Conservation (phyloP, 805 yeast species). For the Yarrowia sp. region DNA sequence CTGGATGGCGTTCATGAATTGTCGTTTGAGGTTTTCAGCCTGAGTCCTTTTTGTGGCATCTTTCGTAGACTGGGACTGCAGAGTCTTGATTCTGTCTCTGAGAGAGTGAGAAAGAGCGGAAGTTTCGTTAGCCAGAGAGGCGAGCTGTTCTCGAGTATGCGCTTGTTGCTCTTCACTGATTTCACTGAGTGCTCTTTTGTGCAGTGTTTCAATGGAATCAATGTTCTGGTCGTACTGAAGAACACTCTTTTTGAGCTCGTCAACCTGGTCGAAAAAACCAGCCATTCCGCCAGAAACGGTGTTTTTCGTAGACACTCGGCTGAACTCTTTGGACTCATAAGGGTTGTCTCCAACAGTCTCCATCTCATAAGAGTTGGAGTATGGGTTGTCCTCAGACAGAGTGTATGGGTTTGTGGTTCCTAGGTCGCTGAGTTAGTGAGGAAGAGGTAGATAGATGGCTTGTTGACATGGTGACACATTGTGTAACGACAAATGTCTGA, state of each 20-base stretch:
- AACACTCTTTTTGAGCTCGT: neutral
- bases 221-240: neutral
- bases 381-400: neutral
- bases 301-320: neutral
- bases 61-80: neutral
- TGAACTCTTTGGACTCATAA: neutral
- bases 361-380: neutral
- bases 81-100: neutral
- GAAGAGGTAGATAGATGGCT: neutral
- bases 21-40: neutral
- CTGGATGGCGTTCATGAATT: neutral
- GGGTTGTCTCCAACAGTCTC: neutral
- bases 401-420: neutral
- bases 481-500: too few species aligned
- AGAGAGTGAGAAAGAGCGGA: neutral
- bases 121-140: neutral
- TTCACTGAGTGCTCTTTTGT: neutral
- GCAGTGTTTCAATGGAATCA: neutral
- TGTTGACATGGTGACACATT: too few species aligned
- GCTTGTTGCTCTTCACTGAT: neutral
- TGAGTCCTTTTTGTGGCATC: neutral
- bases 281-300: neutral
- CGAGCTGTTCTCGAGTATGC: neutral
- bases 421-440: neutral
- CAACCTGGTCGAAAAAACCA: neutral